Conservation (phyloP, 805 yeast genomes). For the Hagleromyces aurorensis region DNA sequence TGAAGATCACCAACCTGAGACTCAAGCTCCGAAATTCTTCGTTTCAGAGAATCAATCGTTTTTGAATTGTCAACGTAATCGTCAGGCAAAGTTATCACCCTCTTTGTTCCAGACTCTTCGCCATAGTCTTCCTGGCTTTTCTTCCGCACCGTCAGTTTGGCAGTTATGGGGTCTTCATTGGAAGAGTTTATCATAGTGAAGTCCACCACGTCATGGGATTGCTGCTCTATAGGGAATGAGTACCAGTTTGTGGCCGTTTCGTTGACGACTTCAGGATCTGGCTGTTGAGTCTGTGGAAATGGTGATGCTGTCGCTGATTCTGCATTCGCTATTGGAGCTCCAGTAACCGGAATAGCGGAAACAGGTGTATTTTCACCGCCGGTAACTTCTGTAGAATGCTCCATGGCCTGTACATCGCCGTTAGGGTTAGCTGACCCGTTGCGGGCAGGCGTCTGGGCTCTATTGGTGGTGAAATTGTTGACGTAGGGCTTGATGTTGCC, state of each 20-base stretch:
- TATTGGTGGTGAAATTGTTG: constrained; percentile 2
- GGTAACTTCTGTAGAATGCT: constrained; percentile 1
- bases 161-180: constrained; percentile 4
- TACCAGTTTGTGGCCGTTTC: constrained; percentile 9
- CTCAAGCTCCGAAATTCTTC: constrained; percentile 20
- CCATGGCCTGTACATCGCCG: neutral
- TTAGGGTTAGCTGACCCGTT: neutral
- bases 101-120: constrained; percentile 1
- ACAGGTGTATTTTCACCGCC: constrained; percentile 1
- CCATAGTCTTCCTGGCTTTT: constrained; percentile 3
- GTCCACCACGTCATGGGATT: constrained; percentile 5
- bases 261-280: constrained; percentile 1
- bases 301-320: constrained; percentile 1
- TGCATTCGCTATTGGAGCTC: neutral
- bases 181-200: constrained; percentile 6
- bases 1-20: constrained; percentile 8
- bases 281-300: constrained; percentile 1
- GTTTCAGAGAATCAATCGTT: constrained; percentile 12
- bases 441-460: too few relatives aligned
- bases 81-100: constrained; percentile 7
- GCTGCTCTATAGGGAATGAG: constrained; percentile 13
- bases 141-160: constrained; percentile 7
- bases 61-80: constrained; percentile 7
- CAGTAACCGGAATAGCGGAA: constrained; percentile 1
- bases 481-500: constrained; percentile 20